These are phyloP conservation scores for Saccharomyces hybrid DNA, from an alignment of 1,139 yeast genomes.

Conservation along the genomic window DNA sequence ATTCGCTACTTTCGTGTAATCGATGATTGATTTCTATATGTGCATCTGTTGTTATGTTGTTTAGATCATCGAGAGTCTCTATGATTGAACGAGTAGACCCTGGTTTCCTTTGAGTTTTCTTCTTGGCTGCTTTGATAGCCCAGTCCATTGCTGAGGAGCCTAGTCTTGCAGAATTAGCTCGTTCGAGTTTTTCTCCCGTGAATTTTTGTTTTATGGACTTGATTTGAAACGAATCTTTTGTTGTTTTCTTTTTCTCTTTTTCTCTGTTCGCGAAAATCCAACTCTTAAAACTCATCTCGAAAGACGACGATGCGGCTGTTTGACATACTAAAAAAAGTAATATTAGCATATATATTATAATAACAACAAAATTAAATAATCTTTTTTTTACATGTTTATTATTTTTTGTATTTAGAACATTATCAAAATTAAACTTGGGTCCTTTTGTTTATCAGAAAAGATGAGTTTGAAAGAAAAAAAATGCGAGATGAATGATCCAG, in stretches of 20 bases:
- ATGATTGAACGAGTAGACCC: conserved; percentile 30
- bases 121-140: conserved; percentile 27
- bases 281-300: background rate
- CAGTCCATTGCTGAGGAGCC: conserved; percentile 22
- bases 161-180: too few species aligned
- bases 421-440: background rate
- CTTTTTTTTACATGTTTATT: background rate
- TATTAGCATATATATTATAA: background rate
- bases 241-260: background rate
- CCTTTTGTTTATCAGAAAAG: background rate
- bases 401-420: background rate
- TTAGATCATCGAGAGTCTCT: conserved; percentile 26
- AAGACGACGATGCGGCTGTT: background rate
- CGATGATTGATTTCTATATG: conserved; percentile 18
- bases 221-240: background rate
- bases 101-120: conserved; percentile 20
- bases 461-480: background rate
- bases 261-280: background rate
- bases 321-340: background rate
- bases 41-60: conserved; percentile 19
- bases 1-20: conserved; percentile 14
- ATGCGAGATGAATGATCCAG: background rate
- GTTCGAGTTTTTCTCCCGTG: background rate
- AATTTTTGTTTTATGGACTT: background rate
- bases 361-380: background rate